Base-by-base conservation (phyloP, 2,329 filamentous ascomycete species). In the Botrytis galanthina region DNA sequence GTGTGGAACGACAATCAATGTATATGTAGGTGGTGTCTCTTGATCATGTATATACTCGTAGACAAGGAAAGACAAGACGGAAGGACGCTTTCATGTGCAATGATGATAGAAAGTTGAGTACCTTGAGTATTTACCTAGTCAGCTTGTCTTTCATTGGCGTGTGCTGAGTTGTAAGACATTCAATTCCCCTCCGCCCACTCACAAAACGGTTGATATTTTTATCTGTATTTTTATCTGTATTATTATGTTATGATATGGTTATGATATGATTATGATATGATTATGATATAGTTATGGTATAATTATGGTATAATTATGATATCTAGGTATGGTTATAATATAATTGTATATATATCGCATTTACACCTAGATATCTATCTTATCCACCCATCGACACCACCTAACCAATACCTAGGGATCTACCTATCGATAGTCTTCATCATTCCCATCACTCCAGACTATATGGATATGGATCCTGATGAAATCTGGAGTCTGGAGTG, bases 51-150 rank as follows among this genome's bases (percentile, higher is more conserved):
- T 10, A 3, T 4, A 39, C 37, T 12, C 9, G 37, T 14, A 57
- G 64, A 68, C 64, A 68, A 68, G 66, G 66, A 68, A 68, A 57
- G 26, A 54, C 66, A 57, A 51, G 48, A n/a, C 46, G 46, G 48
- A 51, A 67, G 18, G 46, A 54, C 35, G 48, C 32, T 68, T 57
- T 68, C 48, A 68, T 68, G 48, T 57, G 48, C 48, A 57, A 68
- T 68, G 66, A 68, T 68, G 62, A 9, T 16, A n/a, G 48, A 6
- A 6, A n/a, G 26, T 14, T 51, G 48, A n/a, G 48, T 1, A 7
- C 12, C 12, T 14, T 51, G 48, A n/a, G 48, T 1, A 7, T 5
- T 5, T 7, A n/a, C 48, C 48, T 51, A 4, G 26, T n/a, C n/a
- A 62, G 35, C 26, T 16, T 20, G 14, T 62, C 37, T 42, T 20